Base-by-base conservation (phyloP, 768 basidiomycete species). In the Pleurotus djamor region DNA sequence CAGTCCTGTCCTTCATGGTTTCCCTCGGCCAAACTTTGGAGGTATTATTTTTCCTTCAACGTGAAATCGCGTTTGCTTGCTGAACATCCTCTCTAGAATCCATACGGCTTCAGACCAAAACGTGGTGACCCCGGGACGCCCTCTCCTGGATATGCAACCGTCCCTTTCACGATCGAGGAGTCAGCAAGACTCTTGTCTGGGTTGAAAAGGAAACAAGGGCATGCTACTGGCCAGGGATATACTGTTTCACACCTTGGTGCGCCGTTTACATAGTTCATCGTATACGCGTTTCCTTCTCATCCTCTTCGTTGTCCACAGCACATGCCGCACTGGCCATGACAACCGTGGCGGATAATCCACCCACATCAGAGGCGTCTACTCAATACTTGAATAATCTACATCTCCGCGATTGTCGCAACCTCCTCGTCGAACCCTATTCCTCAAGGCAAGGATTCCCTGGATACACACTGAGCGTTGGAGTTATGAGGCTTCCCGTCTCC, bases 301-400 rank as follows among this genome's bases (percentile, higher is more conserved):
- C 12, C 35, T 60, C 33, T 7, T 45, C 33, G 8, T 12, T 59
- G 14, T 28, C 21, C 21, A 5, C 44, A 68, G 69, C 65, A 0
- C 68, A 69, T 52, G 69, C 66, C 3, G 66, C 69, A 9, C 33
- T 66, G 2, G 57, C 55, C 34, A 58, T 70, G 51, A 48, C 65
- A 4, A 38, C 56, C 10, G 54, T 65, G 7, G 35, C 60, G 14
- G 62, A 66, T 58, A 68, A 67, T 57, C 69, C 69, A 13, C 61
- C 66, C 1, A 16, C 62, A 5, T 28, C 47, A 12, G 59, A 58
- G 13, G 21, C 60, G 0, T 33, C 37, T 2, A 32, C 63, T 5
- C 49, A 48, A 6, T 57, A 56, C 37, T 12, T 69, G 41, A 63
- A 64, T 45, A 63, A 56, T 47, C 64, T 60, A 45, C 56, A 64